Conservation (phyloP, 2,329 filamentous ascomycete species). For the Knufia fluminis region DNA sequence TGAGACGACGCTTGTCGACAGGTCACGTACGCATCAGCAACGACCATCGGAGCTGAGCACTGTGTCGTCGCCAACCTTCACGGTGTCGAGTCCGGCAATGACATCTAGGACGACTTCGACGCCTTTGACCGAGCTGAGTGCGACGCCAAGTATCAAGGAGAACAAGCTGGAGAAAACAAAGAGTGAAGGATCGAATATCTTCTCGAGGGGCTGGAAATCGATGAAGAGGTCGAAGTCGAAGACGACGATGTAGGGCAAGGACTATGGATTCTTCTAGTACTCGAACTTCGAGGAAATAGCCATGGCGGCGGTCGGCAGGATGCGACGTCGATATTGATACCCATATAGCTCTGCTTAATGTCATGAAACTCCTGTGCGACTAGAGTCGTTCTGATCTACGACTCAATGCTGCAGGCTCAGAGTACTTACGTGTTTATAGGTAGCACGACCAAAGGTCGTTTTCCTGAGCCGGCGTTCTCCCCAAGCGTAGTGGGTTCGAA, state of each 20-base stretch:
- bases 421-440: too few relatives aligned
- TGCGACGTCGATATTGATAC: neutral
- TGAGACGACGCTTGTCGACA: slow-evolving; percentile 9
- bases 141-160: slow-evolving; percentile 6
- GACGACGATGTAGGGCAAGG: neutral
- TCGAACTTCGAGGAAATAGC: neutral
- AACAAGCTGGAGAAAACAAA: slow-evolving; percentile 10
- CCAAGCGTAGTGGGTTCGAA: too few relatives aligned
- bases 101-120: neutral
- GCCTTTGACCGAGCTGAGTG: neutral
- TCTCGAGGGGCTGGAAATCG: slow-evolving; percentile 10
- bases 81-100: too few relatives aligned
- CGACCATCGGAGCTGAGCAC: neutral
- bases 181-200: slow-evolving; percentile 14
- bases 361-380: too few relatives aligned
- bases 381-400: too few relatives aligned
- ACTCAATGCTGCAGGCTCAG: too few relatives aligned
- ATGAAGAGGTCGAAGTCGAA: slow-evolving; percentile 14
- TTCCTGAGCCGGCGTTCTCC: too few relatives aligned
- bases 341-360: neutral
- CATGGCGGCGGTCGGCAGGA: neutral
- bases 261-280: too few relatives aligned
- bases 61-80: neutral
- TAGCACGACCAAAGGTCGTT: too few relatives aligned
- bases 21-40: neutral